Conservation (phyloP, 1,284 basidiomycete genomes). For the Malassezia japonica region DNA sequence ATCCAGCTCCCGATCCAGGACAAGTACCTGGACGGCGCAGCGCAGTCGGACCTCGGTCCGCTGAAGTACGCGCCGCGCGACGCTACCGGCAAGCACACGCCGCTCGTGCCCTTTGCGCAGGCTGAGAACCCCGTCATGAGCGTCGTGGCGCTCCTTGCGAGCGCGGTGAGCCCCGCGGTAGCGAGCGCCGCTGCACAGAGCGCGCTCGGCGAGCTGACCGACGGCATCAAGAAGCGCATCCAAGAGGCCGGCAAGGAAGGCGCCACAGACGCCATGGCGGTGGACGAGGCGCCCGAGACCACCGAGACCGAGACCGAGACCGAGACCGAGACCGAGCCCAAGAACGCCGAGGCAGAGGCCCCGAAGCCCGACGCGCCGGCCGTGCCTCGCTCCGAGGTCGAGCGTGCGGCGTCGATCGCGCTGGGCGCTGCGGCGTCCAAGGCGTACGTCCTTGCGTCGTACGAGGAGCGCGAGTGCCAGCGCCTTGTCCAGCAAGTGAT, state of each 20-base stretch:
- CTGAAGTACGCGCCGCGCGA: conserved; percentile 56
- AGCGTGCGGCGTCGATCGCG: conserved; percentile 41
- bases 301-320: background rate
- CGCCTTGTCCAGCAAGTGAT: conserved; percentile 73
- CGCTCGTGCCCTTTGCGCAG: conserved; percentile 67
- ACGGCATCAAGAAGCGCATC: conserved; percentile 30
- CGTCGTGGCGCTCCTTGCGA: conserved; percentile 90
- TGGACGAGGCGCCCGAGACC: conserved; percentile 4
- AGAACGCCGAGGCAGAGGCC: conserved; percentile 13
- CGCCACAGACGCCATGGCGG: conserved; percentile 15
- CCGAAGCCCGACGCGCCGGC: conserved; percentile 24
- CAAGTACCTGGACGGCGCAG: conserved; percentile 59
- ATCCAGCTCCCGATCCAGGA: conserved; percentile 94
- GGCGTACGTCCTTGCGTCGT: conserved; percentile 68
- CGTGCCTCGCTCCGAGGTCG: conserved; percentile 35
- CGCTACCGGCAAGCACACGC: conserved; percentile 17
- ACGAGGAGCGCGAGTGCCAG: conserved; percentile 73
- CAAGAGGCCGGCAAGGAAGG: conserved; percentile 29
- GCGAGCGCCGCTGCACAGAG: conserved; percentile 88
- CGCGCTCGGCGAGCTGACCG: conserved; percentile 58
- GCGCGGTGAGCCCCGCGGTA: conserved; percentile 78
- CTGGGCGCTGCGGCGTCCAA: conserved; percentile 82
- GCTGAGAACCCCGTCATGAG: conserved; percentile 97
- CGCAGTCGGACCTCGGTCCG: conserved; percentile 58
- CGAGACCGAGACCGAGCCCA: background rate